Conservation (phyloP, 345 rosid species). For the Carallia brachiata region DNA sequence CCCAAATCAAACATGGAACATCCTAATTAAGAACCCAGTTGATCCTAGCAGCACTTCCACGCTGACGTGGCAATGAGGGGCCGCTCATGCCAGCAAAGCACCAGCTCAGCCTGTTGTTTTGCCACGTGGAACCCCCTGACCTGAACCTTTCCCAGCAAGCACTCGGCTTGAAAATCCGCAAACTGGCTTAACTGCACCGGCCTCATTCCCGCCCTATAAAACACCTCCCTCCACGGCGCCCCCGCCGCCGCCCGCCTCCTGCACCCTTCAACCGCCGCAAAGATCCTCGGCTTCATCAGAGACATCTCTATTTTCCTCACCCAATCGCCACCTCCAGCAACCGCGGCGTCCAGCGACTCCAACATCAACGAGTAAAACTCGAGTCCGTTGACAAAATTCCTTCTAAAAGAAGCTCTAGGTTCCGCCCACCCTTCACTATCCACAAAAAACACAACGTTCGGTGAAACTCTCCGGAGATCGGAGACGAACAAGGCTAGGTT, state of each 20-base stretch:
- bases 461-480: slow-evolving; percentile 56
- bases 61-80: slow-evolving; percentile 84
- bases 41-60: slow-evolving; percentile 47
- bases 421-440: slow-evolving; percentile 73
- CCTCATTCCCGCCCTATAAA: slow-evolving; percentile 77
- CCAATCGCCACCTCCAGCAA: slow-evolving; percentile 47
- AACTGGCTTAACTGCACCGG: slow-evolving; percentile 70
- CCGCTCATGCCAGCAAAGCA: slow-evolving; percentile 88
- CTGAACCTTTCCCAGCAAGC: slow-evolving; percentile 65
- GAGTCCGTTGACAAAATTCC: slow-evolving; percentile 60
- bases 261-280: slow-evolving; percentile 55
- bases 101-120: slow-evolving; percentile 75
- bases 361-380: slow-evolving; percentile 74
- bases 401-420: slow-evolving; percentile 57
- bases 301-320: slow-evolving; percentile 63
- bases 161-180: slow-evolving; percentile 83
- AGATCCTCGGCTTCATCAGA: slow-evolving; percentile 57
- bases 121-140: slow-evolving; percentile 90
- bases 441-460: slow-evolving; percentile 60
- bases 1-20: too few species aligned
- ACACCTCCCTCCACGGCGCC: slow-evolving; percentile 69
- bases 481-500: slow-evolving; percentile 43
- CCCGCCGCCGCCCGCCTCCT: slow-evolving; percentile 39
- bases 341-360: slow-evolving; percentile 82
- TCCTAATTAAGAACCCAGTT: slow-evolving; percentile 10